Evolutionary conservation across 2,329 filamentous ascomycete species (phyloP).

Genomic region (Aspergillus amoenus): DNA sequence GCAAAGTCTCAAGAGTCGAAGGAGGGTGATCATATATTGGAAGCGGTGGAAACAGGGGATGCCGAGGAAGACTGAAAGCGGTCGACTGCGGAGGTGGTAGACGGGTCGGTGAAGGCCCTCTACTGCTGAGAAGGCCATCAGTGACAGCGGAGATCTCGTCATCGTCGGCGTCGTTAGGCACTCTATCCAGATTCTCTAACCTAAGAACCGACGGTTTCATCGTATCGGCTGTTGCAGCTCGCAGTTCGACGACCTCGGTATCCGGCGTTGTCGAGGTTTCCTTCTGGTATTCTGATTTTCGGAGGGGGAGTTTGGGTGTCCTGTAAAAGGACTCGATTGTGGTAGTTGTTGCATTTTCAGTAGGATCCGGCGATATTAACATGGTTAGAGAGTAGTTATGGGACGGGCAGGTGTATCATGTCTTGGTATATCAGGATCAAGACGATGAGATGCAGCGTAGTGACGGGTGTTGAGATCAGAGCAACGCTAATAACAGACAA

Average conservation of each 20-base stretch:
- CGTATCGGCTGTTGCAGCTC: neutral
- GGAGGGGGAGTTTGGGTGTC: neutral
- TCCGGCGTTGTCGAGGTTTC: slow-evolving; percentile 1
- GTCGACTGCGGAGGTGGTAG: neutral
- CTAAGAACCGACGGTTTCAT: slow-evolving; percentile 1
- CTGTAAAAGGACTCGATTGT: neutral
- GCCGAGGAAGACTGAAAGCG: slow-evolving; percentile 1
- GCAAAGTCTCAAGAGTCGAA: slow-evolving; percentile 61
- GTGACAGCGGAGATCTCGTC: slow-evolving; percentile 10
- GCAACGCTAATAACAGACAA: too few species aligned
- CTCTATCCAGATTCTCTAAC: slow-evolving; percentile 1
- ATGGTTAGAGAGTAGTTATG: slow-evolving; percentile 5
- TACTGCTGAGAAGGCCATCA: slow-evolving; percentile 13
- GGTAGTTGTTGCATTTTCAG: neutral
- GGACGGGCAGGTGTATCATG: slow-evolving; percentile 1
- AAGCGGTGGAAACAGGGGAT: slow-evolving; percentile 72
- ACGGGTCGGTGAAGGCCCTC: neutral
- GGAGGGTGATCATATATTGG: slow-evolving; percentile 74
- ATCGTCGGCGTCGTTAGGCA: slow-evolving; percentile 5
- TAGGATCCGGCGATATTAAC: slow-evolving; percentile 2
- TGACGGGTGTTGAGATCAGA: neutral
- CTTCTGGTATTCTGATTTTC: neutral
- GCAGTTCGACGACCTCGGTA: neutral
- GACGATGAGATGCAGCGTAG: slow-evolving; percentile 1
- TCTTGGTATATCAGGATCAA: slow-evolving; percentile 1